phyloP scores from a whole-genome alignment of 2,329 filamentous ascomycete species.

The Fonsecaea pedrosoi region DNA sequence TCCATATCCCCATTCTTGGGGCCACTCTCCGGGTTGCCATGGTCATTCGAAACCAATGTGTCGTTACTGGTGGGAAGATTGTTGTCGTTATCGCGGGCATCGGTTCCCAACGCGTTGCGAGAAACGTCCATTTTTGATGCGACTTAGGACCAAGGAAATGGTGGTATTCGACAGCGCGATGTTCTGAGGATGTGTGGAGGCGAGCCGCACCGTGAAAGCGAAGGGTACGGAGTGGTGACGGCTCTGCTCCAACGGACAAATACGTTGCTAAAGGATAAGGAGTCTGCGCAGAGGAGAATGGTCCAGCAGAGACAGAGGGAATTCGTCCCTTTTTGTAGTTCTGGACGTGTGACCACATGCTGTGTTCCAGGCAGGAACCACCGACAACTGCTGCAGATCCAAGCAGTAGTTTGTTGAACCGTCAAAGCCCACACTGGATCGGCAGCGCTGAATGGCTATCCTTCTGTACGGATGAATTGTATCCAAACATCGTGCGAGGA shows the following conservation, averaged over 20 bases:
- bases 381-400: constrained; percentile 4
- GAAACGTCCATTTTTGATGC: constrained; percentile 17
- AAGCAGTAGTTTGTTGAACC: constrained; percentile 20
- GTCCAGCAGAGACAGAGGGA: background rate
- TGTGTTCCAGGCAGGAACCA: constrained; percentile 22
- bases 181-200: constrained; percentile 14
- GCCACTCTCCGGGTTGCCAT: background rate
- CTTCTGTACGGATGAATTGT: background rate
- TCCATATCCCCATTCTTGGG: constrained; percentile 18
- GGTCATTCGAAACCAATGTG: constrained; percentile 9
- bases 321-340: constrained; percentile 6
- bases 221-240: constrained; percentile 7
- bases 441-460: background rate
- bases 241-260: constrained; percentile 6
- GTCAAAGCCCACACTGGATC: constrained; percentile 21
- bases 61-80: constrained; percentile 7
- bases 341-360: background rate
- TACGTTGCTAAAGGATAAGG: constrained; percentile 6
- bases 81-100: background rate
- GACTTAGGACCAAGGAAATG: constrained; percentile 6
- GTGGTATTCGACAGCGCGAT: background rate
- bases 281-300: constrained; percentile 3
- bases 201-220: constrained; percentile 6
- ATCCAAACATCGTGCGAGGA: background rate
- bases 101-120: background rate